Evolutionary conservation across 2,329 filamentous ascomycete species (phyloP), one percentile per base, ranked within the genome.

Genomic region (Ceratocystiopsis brevicomis): DNA sequence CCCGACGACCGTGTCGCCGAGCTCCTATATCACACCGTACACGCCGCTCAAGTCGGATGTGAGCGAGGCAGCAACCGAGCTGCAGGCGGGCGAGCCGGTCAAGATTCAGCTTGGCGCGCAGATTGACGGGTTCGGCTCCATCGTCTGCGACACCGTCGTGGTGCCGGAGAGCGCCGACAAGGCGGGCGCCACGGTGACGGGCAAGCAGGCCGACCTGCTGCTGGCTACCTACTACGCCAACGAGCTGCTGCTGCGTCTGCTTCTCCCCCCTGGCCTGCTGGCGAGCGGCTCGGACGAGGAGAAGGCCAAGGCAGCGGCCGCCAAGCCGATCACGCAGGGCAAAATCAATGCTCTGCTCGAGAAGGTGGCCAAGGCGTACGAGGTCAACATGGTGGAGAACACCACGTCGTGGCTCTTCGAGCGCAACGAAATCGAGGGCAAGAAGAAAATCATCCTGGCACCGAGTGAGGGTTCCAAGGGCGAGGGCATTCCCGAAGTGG

Each of bases 21-120:
- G 81, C 63, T 81, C 87, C 50, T 92, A 86, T 65, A 78, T 98
- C 61, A 98, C 90, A 45, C 90, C 90, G 42, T 96, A 95, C 69
- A 98, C 90, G 39, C 90, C 90, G 42, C 71, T 98, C 54, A 77
- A 76, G 53, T 78, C 86, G 50, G 90, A 98, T 57, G 69, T 80
- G 60, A 76, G 80, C 59, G 90, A 98, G 68, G 84, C 88, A 48
- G 73, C 71, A 45, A 69, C 73, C 40, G 76, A 78, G 56, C 71
- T 98, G 54, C 83, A 94, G 67, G 72, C 79, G 42, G 81, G 78
- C 49, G 90, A 98, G 67, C 66, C 83, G 48, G 73, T 94, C 65
- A 98, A 98, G 76, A 90, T 98, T 60, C 90, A 98, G 67, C 76
- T 98, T n/a, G 90, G 90, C 57, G 90, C 90, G 42, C 90, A 98